Evolutionary conservation across 2,329 filamentous ascomycete species (phyloP), one percentile per base, ranked within the genome.

Genomic region (Ramularia collo-cygni): DNA sequence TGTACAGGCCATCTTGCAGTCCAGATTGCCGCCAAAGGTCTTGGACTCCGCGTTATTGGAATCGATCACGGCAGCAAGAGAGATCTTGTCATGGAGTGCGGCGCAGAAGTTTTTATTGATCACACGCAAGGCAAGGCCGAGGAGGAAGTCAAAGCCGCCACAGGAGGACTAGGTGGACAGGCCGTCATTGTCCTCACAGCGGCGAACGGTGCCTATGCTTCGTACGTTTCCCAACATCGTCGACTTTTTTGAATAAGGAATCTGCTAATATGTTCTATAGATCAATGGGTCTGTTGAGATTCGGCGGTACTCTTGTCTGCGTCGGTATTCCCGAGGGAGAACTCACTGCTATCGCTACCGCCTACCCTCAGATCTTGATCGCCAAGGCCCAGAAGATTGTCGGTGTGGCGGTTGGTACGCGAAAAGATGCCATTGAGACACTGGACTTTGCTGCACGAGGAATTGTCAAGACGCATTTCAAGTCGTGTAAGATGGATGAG

Each of bases 31-130:
- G 63, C 67, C 24, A 60, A 64, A n/a, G 79, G 72, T 3, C 79
- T 83, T 67, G 77, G 75, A 8, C 66, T 77, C 47, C 70, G 79
- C 31, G 76, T 82, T 26, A 77, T 83, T 42, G 80, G 77, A 17
- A 72, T 84, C 55, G 81, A 84, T 56, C 69, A 76, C 48, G 74
- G 72, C 32, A 72, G 68, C 52, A 84, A 84, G 58, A 73, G 75
- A 50, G 88, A 72, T 9, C 55, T 83, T 2, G 70, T 75, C 8
- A 70, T 70, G 34, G 67, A 73, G 1, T 77, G 69, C n/a, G 80
- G 80, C 7, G 79, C 79, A 0, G 79, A 83, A 55, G 71, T 75
- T 48, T 84, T 83, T 61, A 65, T 84, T 43, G 76, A 81, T 46
- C 66, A 83, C 42, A 75, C 76, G 19, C 67, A 71, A 31, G 70